Evolutionary conservation across 192 early-diverging fungal species (phyloP), one percentile per base, ranked within the genome.

Genomic region (Backusella tarrabulga): DNA sequence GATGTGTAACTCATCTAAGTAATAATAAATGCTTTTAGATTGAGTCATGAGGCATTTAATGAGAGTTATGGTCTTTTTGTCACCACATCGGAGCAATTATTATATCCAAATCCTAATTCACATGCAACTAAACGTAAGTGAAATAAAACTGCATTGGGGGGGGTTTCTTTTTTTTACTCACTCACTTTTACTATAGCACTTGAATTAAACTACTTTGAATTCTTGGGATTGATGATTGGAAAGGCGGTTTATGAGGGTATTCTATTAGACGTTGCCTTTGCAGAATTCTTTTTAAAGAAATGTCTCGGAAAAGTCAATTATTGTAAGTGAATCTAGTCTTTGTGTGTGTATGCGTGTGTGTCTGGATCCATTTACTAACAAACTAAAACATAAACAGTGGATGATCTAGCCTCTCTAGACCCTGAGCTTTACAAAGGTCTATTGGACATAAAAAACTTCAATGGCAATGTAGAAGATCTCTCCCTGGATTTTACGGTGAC

Each of bases 241-340:
- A 96, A 96, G 81, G 94, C 94, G 1, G 76, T 96, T 26, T 96
- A 96, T 74, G 92, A 95, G 75, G 93, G 94, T n/a, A 91, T 96
- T 44, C 78, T 96, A 34, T 87, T 95, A 17, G 95, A 96, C 36
- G 92, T 88, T 40, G 89, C 88, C 11, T 95, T 96, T 88, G 93
- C 95, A 60, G 89, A 88, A 26, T 96, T 96, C 78, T 96, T 96
- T 80, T 79, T 96, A 68, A 90, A 87, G 42, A 91, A 90, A 67
- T 94, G 92, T 78, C 80, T 95, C 38, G 90, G 91, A 8, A 80
- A 86, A 75, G 76, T 83, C 42, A 91, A 88, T 14, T 93, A 93
- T 68, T 87, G 90, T 91, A 83, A 80, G 89, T 78, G 12, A n/a
- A n/a, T 79, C n/a, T 26, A 26, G 26, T 23, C 12, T 44, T 44